Percentiles rank a stretch among this genome's conserved stretches.
phyloP scores from a whole-genome alignment of 2,329 filamentous ascomycete genomes.

The Metarhizium robertsii region DNA sequence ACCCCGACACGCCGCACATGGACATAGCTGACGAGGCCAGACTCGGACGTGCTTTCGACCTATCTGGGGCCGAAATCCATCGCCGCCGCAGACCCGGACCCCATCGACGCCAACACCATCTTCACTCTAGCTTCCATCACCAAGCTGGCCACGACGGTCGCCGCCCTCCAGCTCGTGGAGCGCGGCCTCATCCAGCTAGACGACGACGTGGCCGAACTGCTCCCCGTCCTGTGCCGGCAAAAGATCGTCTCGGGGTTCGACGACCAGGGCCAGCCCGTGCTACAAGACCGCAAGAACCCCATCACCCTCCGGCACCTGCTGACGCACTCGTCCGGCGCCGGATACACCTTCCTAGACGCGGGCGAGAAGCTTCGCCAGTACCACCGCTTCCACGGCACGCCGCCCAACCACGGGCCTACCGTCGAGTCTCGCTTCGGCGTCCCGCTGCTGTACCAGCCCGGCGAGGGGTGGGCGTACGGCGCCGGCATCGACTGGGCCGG shows the following conservation, averaged over 20 bases:
- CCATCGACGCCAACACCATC: too few species aligned
- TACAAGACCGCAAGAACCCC: background rate
- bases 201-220: background rate
- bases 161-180: background rate
- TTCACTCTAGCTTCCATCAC: background rate
- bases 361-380: background rate
- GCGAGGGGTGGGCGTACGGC: conserved; percentile 20
- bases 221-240: background rate
- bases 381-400: background rate
- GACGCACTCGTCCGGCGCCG: too few species aligned
- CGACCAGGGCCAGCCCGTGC: background rate
- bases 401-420: too few species aligned
- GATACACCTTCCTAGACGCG: background rate
- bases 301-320: background rate
- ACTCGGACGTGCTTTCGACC: too few species aligned
- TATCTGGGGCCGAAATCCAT: too few species aligned
- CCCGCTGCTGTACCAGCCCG: conserved; percentile 21
- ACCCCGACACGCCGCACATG: background rate
- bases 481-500: conserved; percentile 21
- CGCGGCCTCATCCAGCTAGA: background rate
- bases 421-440: background rate
- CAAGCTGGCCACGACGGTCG: conserved; percentile 1
- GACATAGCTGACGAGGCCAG: too few species aligned
- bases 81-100: too few species aligned
- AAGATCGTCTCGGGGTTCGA: background rate